These are phyloP conservation scores for Aspergillus persii DNA, from an alignment of 2,329 filamentous ascomycete species.

Conservation along the genomic window DNA sequence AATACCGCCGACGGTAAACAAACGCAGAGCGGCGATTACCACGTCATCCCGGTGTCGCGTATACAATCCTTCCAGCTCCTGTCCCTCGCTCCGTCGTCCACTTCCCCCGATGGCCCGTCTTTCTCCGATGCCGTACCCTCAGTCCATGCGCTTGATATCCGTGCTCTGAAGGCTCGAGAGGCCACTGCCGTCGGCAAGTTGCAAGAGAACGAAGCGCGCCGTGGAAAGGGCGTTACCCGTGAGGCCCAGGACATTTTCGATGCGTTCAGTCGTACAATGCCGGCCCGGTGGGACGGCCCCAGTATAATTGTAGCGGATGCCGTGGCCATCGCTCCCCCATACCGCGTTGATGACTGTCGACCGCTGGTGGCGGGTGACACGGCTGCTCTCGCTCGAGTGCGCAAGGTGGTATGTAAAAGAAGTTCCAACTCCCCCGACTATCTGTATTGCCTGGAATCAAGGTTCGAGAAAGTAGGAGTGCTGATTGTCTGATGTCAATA, in stretches of 20 bases:
- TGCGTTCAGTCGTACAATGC: conserved; percentile 59
- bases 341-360: conserved; percentile 55
- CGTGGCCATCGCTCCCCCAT: conserved; percentile 59
- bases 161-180: conserved; percentile 55
- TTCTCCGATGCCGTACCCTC: conserved; percentile 49
- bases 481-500: conserved; percentile 16
- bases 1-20: conserved; percentile 48
- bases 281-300: conserved; percentile 58
- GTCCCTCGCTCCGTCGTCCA: conserved; percentile 35
- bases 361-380: conserved; percentile 40
- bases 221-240: conserved; percentile 59
- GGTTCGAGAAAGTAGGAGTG: neutral
- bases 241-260: conserved; percentile 65
- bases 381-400: conserved; percentile 44
- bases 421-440: neutral
- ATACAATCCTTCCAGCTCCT: conserved; percentile 59
- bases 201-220: conserved; percentile 57
- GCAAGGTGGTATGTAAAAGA: conserved; percentile 47
- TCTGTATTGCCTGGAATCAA: neutral
- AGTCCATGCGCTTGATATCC: conserved; percentile 51
- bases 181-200: conserved; percentile 55
- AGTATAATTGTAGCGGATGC: conserved; percentile 61
- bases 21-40: conserved; percentile 54
- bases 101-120: conserved; percentile 33
- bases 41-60: conserved; percentile 59